Conservation (phyloP, 129 eudicot genomes). For the Helichrysum umbraculigerum region DNA sequence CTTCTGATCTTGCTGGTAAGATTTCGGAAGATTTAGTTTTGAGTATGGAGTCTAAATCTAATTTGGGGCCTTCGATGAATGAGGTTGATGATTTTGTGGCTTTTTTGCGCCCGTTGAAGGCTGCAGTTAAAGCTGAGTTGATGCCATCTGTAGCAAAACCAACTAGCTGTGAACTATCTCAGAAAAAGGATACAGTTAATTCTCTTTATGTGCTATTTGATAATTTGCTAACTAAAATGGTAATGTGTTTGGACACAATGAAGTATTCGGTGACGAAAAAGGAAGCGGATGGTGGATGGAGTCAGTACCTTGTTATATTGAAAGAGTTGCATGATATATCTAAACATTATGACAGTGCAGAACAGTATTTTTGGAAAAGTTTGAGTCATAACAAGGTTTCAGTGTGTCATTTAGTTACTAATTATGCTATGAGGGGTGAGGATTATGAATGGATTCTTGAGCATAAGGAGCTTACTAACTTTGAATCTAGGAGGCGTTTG, state of each 20-base stretch:
- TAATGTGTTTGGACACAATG: neutral
- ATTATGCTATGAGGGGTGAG: conserved; percentile 56
- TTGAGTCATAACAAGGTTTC: conserved; percentile 56
- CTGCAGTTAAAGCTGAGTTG: conserved; percentile 20
- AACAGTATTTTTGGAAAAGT: conserved; percentile 44
- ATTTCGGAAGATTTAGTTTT: conserved; percentile 31
- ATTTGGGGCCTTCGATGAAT: conserved; percentile 27
- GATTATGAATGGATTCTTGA: conserved; percentile 64
- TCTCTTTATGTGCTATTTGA: neutral
- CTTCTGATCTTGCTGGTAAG: conserved; percentile 50
- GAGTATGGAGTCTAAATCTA: conserved; percentile 18
- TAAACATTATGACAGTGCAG: conserved; percentile 39
- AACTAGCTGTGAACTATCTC: neutral
- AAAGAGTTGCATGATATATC: conserved; percentile 51
- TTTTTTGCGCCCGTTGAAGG: conserved; percentile 52
- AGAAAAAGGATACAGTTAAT: neutral
- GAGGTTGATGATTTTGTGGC: conserved; percentile 60
- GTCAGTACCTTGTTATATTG: conserved; percentile 54
- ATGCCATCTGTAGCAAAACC: neutral
- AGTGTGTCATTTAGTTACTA: conserved; percentile 46
- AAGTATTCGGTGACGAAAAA: neutral
- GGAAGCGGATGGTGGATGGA: neutral
- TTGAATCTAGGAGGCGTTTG: conserved; percentile 72
- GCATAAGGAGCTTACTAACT: conserved; percentile 62
- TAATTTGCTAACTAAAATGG: neutral